These are phyloP conservation scores for Alternaria conjuncta DNA, from an alignment of 2,329 filamentous ascomycete species.

Conservation along the genomic window DNA sequence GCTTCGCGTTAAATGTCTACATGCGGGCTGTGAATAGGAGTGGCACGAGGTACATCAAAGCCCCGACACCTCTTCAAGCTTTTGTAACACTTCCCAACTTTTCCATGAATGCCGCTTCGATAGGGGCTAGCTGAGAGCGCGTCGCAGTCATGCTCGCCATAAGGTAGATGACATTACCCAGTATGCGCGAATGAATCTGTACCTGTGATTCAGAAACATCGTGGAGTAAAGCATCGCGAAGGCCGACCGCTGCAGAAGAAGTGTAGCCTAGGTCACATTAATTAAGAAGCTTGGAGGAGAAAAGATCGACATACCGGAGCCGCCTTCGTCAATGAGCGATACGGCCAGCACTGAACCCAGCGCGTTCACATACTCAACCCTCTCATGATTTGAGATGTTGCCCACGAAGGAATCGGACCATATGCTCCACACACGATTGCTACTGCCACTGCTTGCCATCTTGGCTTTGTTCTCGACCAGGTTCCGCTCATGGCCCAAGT, in stretches of 20 bases:
- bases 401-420: conserved; percentile 70
- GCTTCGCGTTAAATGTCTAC: neutral
- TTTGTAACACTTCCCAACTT: conserved; percentile 14
- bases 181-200: conserved; percentile 64
- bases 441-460: neutral
- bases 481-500: conserved; percentile 1
- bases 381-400: conserved; percentile 61
- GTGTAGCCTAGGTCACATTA: conserved; percentile 56
- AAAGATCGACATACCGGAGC: conserved; percentile 48
- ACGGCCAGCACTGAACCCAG: conserved; percentile 78
- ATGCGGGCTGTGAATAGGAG: neutral
- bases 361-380: conserved; percentile 72
- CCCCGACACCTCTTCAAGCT: neutral
- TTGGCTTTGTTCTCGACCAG: neutral
- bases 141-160: conserved; percentile 59
- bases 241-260: conserved; percentile 60
- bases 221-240: conserved; percentile 59
- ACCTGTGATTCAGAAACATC: conserved; percentile 46
- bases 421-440: conserved; percentile 66
- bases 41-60: neutral
- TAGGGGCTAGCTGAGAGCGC: conserved; percentile 17
- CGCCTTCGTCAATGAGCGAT: conserved; percentile 57
- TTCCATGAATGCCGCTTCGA: conserved; percentile 29
- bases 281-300: neutral
- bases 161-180: conserved; percentile 67